Evolutionary conservation across 805 yeast genomes (phyloP), one percentile per base, ranked within the genome.

Genomic region (Candida boleticola): DNA sequence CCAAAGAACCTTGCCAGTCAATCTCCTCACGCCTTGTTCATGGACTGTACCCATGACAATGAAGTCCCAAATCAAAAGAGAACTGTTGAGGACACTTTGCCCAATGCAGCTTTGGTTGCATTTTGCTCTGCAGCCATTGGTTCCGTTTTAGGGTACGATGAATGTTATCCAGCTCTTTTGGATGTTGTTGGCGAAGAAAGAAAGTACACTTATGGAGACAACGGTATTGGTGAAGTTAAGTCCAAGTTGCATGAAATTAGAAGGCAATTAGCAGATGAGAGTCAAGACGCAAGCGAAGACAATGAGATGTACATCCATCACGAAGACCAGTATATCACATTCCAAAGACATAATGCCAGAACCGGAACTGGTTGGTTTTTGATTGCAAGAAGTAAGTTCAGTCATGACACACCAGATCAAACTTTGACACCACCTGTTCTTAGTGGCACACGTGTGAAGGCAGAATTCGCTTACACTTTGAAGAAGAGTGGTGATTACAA

Each of bases 1-100:
- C 92, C 95, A 2, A 74, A 74, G 49, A 70, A 79, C 7, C 71
- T 92, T 36, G 71, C 81, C 1, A 73, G 83, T 3, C 77, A 82
- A 34, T 80, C 83, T n/a, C 95, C 96, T 3, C 97, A 89, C 64
- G 97, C 98, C 0, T 70, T 93, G 52, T 85, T 92, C 53, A 92
- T 93, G 97, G 98, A 93, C 58, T 92, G 97, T 56, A 90, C 98
- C 1, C 99, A 92, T 61, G 99, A 92, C 61, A 92, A 92, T 57
- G 93, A 89, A 64, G 83, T 82, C 17, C 96, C 97, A 1, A 76
- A 74, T 33, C 95, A 92, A 52, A 89, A 85, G 64, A 79, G 98
- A 58, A 89, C 97, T 0, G 84, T 88, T 1, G 97, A 90, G 57
- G 99, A 92, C 56, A 90, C 98, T 0, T 71, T 92, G 33, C 95